phyloP scores from a whole-genome alignment of 108 stramenopile species.

The Conticribra guillardii region DNA sequence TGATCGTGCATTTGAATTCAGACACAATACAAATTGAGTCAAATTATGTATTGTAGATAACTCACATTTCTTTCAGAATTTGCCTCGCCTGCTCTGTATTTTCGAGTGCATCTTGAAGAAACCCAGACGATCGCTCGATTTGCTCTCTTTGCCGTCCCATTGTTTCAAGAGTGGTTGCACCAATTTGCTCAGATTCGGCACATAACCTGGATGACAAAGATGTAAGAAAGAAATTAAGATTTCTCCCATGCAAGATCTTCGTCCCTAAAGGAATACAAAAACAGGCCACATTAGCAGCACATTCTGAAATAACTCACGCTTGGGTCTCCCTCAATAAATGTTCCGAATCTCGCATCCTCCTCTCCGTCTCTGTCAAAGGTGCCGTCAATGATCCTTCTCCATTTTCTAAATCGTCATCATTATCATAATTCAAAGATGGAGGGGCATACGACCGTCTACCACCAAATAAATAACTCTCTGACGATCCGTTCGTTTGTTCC shows the following conservation, averaged over 20 bases:
- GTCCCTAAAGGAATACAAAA: neutral
- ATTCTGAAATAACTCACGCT: conserved; percentile 41
- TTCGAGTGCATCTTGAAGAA: conserved; percentile 53
- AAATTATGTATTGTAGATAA: too few species aligned
- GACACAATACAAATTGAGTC: too few species aligned
- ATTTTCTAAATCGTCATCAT: conserved; percentile 37
- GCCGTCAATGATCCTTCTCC: conserved; percentile 27
- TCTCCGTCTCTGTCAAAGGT: conserved; percentile 46
- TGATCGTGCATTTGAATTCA: too few species aligned
- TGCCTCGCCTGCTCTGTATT: conserved; percentile 60
- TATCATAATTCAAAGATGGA: conserved; percentile 7
- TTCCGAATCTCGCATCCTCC: conserved; percentile 64
- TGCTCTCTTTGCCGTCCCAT: conserved; percentile 85
- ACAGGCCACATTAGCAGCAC: neutral
- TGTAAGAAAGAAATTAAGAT: neutral
- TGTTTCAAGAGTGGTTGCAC: conserved; percentile 58
- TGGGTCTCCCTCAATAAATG: conserved; percentile 76
- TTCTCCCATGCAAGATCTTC: too few species aligned
- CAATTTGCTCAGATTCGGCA: conserved; percentile 77
- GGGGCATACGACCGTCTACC: conserved; percentile 32
- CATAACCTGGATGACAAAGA: conserved; percentile 38
- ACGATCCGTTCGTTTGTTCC: conserved; percentile 5
- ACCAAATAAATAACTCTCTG: conserved; percentile 32
- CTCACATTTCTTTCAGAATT: conserved; percentile 67
- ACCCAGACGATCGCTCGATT: conserved; percentile 54